These are phyloP conservation scores for Arxiozyma telluris DNA, from an alignment of 1,139 yeast genomes.

Conservation along the genomic window DNA sequence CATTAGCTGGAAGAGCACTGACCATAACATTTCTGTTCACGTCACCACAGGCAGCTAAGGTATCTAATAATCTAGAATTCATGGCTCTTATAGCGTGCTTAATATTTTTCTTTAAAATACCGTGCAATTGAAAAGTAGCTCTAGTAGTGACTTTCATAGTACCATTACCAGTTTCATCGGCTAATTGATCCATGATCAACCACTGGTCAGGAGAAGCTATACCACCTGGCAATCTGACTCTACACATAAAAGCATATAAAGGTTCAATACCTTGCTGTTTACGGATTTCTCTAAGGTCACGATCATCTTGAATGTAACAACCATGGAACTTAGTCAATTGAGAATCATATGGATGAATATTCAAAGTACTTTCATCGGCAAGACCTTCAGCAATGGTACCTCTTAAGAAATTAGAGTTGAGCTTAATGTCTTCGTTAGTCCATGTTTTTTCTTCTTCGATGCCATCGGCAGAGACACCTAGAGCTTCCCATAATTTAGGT, in stretches of 20 bases:
- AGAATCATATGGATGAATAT: slow-evolving; percentile 86
- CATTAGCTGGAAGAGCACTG: slow-evolving; percentile 78
- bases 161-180: slow-evolving; percentile 82
- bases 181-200: slow-evolving; percentile 73
- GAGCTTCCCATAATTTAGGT: slow-evolving; percentile 72
- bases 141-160: slow-evolving; percentile 92
- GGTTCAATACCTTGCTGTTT: slow-evolving; percentile 91
- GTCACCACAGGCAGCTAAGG: slow-evolving; percentile 98
- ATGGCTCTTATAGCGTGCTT: slow-evolving; percentile 90
- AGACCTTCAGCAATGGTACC: slow-evolving; percentile 91
- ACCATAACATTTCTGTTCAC: slow-evolving; percentile 94
- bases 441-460: slow-evolving; percentile 91
- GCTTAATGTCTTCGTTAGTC: slow-evolving; percentile 93
- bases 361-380: slow-evolving; percentile 76
- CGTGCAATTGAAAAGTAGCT: slow-evolving; percentile 95
- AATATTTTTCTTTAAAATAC: slow-evolving; percentile 81
- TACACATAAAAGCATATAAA: slow-evolving; percentile 90
- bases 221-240: slow-evolving; percentile 94
- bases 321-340: slow-evolving; percentile 97
- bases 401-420: slow-evolving; percentile 75
- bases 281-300: slow-evolving; percentile 90
- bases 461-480: slow-evolving; percentile 76
- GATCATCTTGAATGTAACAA: slow-evolving; percentile 97
- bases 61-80: slow-evolving; percentile 83
- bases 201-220: slow-evolving; percentile 82